Conservation (phyloP, 208 protist genomes). For the Zelonia costaricensis region DNA sequence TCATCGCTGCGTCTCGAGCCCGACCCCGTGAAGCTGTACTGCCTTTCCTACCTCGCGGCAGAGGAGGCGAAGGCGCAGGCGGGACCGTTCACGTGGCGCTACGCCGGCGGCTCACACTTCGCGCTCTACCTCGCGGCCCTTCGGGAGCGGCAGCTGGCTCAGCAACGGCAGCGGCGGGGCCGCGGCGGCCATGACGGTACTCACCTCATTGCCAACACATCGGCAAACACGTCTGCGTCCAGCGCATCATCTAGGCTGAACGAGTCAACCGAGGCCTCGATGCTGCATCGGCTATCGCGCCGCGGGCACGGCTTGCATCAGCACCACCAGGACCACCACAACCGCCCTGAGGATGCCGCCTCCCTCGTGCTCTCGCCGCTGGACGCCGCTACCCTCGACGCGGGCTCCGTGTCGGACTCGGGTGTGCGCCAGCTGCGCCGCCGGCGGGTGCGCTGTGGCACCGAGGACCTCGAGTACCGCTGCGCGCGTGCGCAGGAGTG, state of each 20-base stretch:
- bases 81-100: conserved; percentile 67
- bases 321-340: too few relatives aligned
- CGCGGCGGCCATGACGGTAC: too few relatives aligned
- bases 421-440: conserved; percentile 2
- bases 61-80: conserved; percentile 57
- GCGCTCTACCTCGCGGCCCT: conserved; percentile 41
- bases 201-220: too few relatives aligned
- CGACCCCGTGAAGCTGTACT: conserved; percentile 58
- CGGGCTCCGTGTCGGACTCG: too few relatives aligned
- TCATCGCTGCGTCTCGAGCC: conserved; percentile 61
- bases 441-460: conserved; percentile 66
- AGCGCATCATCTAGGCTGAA: too few relatives aligned
- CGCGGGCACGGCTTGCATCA: too few relatives aligned
- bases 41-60: conserved; percentile 57
- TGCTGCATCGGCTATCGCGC: too few relatives aligned
- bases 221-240: too few relatives aligned
- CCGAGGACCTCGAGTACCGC: conserved; percentile 66
- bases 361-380: too few relatives aligned
- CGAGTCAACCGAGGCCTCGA: too few relatives aligned
- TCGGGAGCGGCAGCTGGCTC: conserved; percentile 27
- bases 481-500: conserved; percentile 59
- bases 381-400: too few relatives aligned
- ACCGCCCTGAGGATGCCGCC: too few relatives aligned
- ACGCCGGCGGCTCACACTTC: conserved; percentile 71
- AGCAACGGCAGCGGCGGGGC: conserved; percentile 7